Percentiles rank a stretch among this genome's conserved stretches.
Conservation (phyloP, 2,329 filamentous ascomycete genomes). For the Cladosporium austrohemisphaericum region DNA sequence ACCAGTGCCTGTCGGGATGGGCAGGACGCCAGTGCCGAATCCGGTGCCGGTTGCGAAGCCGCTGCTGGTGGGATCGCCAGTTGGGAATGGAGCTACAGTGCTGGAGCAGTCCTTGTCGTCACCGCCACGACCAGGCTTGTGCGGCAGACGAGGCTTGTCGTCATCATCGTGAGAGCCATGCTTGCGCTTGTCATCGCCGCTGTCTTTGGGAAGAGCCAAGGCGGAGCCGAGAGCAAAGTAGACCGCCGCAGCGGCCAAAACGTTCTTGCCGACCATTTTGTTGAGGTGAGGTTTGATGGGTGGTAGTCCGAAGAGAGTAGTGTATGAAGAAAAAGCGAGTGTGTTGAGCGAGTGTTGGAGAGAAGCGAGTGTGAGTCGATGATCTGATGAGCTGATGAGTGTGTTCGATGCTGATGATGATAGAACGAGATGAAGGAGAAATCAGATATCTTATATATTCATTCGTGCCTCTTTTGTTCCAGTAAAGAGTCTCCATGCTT, state of each 20-base stretch:
- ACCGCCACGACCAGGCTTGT: neutral
- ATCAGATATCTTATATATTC: no score
- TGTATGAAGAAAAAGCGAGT: no score
- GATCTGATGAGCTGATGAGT: no score
- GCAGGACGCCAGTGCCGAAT: neutral
- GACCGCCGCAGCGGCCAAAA: conserved; percentile 4
- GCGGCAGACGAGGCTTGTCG: conserved; percentile 1
- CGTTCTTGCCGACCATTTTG: conserved; percentile 9
- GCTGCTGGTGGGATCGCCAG: neutral
- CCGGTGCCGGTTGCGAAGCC: neutral
- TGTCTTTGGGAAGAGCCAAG: conserved; percentile 10
- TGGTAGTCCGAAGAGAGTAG: no score
- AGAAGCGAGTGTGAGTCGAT: no score
- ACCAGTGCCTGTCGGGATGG: neutral
- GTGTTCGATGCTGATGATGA: no score
- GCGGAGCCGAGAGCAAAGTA: conserved; percentile 6
- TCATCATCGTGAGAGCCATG: neutral
- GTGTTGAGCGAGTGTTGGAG: no score
- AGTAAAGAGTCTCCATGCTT: no score
- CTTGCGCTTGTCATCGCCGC: neutral
- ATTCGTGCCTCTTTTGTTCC: no score
- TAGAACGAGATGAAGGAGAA: no score
- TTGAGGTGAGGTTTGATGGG: no score
- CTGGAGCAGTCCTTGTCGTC: conserved; percentile 11
- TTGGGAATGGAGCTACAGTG: neutral